Conservation (phyloP, 2,329 filamentous ascomycete genomes). For the Monosporascus cannonballus region DNA sequence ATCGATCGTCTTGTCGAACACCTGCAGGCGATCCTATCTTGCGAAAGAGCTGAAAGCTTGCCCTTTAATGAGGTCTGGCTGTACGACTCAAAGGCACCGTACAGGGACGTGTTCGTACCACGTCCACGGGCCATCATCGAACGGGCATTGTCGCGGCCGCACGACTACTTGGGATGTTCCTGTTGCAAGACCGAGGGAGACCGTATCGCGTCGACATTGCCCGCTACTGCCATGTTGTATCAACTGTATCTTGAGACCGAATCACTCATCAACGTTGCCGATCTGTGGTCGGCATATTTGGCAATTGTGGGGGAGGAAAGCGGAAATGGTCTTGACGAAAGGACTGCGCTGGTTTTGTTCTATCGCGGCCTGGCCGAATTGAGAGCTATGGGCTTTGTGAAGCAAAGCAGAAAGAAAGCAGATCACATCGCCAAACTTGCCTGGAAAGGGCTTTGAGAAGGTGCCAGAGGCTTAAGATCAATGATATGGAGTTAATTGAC, state of each 20-base stretch:
- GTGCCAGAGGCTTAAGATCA: background rate
- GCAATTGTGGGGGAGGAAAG: conserved; percentile 49
- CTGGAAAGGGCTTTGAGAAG: conserved; percentile 59
- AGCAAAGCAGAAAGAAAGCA: conserved; percentile 81
- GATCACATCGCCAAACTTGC: conserved; percentile 82
- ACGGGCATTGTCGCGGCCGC: conserved; percentile 63
- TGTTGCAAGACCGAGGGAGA: conserved; percentile 53
- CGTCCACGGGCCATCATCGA: conserved; percentile 65
- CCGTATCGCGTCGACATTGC: conserved; percentile 54
- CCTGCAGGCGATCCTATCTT: conserved; percentile 33
- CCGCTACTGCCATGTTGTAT: conserved; percentile 68
- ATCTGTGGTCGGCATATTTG: conserved; percentile 73
- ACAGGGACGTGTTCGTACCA: conserved; percentile 69
- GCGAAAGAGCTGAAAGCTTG: conserved; percentile 37
- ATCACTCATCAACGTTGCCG: conserved; percentile 69
- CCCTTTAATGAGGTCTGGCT: conserved; percentile 68
- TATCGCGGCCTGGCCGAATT: conserved; percentile 82
- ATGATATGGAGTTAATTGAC: conserved; percentile 4
- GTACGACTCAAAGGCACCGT: conserved; percentile 65
- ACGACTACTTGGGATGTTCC: conserved; percentile 70
- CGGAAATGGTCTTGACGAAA: conserved; percentile 41
- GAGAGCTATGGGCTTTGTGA: conserved; percentile 79
- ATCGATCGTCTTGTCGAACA: conserved; percentile 50
- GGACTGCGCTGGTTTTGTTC: conserved; percentile 65
- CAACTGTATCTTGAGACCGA: conserved; percentile 75